A percentile compares a stretch with the other conserved stretches of the same genome.
These are phyloP conservation scores for Tuber brumale DNA, from an alignment of 495 filamentous ascomycete genomes.

Conservation along the genomic window DNA sequence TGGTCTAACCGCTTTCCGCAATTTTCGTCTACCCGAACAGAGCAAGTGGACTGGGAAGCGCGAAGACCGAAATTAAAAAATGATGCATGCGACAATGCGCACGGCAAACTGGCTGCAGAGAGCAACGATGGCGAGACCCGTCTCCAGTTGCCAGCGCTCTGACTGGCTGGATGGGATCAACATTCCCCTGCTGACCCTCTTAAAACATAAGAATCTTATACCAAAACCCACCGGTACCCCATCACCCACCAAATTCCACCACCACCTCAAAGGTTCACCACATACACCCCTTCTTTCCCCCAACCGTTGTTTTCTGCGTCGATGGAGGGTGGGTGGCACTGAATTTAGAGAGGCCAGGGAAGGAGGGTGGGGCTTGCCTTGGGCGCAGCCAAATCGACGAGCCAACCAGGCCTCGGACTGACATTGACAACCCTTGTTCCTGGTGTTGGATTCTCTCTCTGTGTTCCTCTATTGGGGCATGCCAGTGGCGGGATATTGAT, in stretches of 20 bases:
- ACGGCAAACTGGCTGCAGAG: conserved; percentile 37
- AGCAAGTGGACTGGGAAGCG: conserved; percentile 24
- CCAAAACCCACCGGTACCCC: not conserved
- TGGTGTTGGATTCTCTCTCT: conserved; percentile 24
- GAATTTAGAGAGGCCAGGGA: conserved; percentile 14
- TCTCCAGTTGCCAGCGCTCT: conserved; percentile 35
- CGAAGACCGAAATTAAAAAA: conserved; percentile 40
- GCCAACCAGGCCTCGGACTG: conserved; percentile 38
- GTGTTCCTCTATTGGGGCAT: not conserved
- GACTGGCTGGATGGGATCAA: conserved; percentile 34
- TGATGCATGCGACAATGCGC: conserved; percentile 38
- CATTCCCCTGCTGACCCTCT: conserved; percentile 37
- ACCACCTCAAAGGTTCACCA: not conserved
- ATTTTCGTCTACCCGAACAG: not conserved
- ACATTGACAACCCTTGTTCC: conserved; percentile 22
- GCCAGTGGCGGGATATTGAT: conserved; percentile 38
- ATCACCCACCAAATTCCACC: conserved; percentile 2
- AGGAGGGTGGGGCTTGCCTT: conserved; percentile 32
- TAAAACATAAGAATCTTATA: not conserved
- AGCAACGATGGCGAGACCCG: conserved; percentile 35
- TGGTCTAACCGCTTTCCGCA: conserved; percentile 1
- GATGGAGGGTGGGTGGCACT: conserved; percentile 10
- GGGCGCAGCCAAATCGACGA: conserved; percentile 25
- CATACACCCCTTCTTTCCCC: not conserved
- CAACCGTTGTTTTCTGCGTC: not conserved